Percentiles rank a stretch among this genome's conserved stretches.
These are phyloP conservation scores for Cyathus striatus DNA, from an alignment of 768 basidiomycete genomes.

Conservation along the genomic window DNA sequence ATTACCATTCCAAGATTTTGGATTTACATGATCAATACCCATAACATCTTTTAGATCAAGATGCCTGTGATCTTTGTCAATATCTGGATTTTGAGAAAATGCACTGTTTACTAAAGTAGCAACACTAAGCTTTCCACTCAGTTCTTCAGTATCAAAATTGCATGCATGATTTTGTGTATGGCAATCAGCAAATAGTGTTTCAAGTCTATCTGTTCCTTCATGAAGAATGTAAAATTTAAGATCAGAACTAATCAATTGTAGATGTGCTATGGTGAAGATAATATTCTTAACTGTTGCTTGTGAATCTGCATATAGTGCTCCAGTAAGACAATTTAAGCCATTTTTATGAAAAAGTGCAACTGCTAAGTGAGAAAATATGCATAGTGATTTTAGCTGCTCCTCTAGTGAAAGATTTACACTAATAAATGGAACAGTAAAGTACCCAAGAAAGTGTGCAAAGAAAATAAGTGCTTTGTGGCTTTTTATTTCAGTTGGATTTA, in stretches of 20 bases:
- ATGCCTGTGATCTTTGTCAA: conserved; percentile 14
- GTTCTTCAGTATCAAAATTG: conserved; percentile 16
- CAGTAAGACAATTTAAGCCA: conserved; percentile 8
- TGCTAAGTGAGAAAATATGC: conserved; percentile 10
- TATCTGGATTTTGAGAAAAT: conserved; percentile 13
- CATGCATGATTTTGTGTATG: conserved; percentile 15
- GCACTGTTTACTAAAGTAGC: conserved; percentile 4
- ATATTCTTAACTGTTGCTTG: conserved; percentile 20
- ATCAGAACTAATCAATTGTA: conserved; percentile 10
- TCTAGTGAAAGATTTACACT: conserved; percentile 9
- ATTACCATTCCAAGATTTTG: conserved; percentile 3
- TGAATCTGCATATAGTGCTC: conserved; percentile 17
- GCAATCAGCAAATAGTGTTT: conserved; percentile 14
- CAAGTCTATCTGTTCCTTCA: conserved; percentile 20
- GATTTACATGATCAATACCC: conserved; percentile 9
- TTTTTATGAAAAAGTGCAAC: conserved; percentile 11
- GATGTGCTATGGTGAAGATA: conserved; percentile 14
- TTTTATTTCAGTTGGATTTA: not conserved
- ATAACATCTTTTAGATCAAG: conserved; percentile 5
- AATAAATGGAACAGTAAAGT: conserved; percentile 14
- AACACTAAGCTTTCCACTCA: not conserved
- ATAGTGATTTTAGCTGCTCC: conserved; percentile 13
- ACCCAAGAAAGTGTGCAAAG: conserved; percentile 5
- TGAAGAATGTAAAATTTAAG: conserved; percentile 11
- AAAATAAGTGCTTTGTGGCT: conserved; percentile 2